A percentile compares a stretch with the other conserved stretches of the same genome.
Conservation (phyloP, 148 eudicot species). For the Pharnaceum exiguum region DNA sequence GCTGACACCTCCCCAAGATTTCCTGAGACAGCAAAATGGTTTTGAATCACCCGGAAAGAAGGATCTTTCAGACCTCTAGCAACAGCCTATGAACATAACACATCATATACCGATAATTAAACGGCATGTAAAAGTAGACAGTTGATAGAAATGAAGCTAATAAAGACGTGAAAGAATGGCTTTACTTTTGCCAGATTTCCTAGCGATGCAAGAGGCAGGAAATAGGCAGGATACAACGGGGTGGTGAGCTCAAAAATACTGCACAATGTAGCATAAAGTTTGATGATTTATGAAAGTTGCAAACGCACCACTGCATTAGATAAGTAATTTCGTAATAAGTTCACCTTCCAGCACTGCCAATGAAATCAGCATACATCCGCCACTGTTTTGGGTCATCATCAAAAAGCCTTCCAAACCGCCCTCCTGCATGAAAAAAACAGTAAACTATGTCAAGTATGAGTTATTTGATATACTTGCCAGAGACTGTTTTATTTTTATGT, state of each 20-base stretch:
- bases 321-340: neutral
- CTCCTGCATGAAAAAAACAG: constrained; percentile 74
- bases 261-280: constrained; percentile 23
- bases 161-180: constrained; percentile 1
- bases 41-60: constrained; percentile 88
- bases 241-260: constrained; percentile 94
- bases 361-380: constrained; percentile 99
- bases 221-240: constrained; percentile 69
- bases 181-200: constrained; percentile 96
- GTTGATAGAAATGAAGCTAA: neutral
- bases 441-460: constrained; percentile 17
- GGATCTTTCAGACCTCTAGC: constrained; percentile 98
- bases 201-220: constrained; percentile 90
- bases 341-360: constrained; percentile 98
- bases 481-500: constrained; percentile 16
- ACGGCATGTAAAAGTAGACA: neutral
- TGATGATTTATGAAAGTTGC: neutral
- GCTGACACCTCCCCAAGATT: constrained; percentile 95
- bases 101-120: neutral
- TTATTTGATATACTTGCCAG: constrained; percentile 11
- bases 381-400: constrained; percentile 96
- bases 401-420: constrained; percentile 84
- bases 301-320: neutral
- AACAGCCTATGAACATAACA: constrained; percentile 57
- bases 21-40: constrained; percentile 82